These are phyloP conservation scores for Evansstolkia leycettana DNA, from an alignment of 495 filamentous ascomycete species.

Conservation along the genomic window DNA sequence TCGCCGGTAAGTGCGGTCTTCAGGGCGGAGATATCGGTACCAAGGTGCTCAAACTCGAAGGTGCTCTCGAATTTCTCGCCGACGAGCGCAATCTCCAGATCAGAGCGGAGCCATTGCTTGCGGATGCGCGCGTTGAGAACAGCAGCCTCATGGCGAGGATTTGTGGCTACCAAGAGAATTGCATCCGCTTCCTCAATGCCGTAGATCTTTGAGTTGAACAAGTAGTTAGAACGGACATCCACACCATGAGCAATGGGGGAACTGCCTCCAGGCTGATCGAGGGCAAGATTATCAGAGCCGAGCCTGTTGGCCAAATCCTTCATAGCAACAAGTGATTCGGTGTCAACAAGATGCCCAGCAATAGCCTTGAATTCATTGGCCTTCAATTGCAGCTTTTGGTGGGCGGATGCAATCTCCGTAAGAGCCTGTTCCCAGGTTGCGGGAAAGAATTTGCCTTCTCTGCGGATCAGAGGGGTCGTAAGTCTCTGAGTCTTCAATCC, in stretches of 20 bases:
- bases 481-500: slow-evolving; percentile 91
- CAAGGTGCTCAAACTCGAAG: slow-evolving; percentile 86
- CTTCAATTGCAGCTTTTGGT: slow-evolving; percentile 61
- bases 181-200: slow-evolving; percentile 89
- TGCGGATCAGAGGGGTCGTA: slow-evolving; percentile 81
- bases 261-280: slow-evolving; percentile 78
- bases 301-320: slow-evolving; percentile 95
- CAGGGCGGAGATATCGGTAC: slow-evolving; percentile 58
- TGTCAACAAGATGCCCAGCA: slow-evolving; percentile 80
- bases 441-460: slow-evolving; percentile 77
- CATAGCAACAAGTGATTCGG: slow-evolving; percentile 86
- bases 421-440: slow-evolving; percentile 91
- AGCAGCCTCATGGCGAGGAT: slow-evolving; percentile 87
- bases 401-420: slow-evolving; percentile 67
- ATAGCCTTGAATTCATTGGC: slow-evolving; percentile 93
- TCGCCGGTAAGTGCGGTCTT: slow-evolving; percentile 75
- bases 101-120: slow-evolving; percentile 94
- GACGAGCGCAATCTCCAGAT: slow-evolving; percentile 84
- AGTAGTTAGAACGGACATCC: slow-evolving; percentile 86
- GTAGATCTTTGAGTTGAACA: slow-evolving; percentile 89
- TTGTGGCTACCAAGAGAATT: slow-evolving; percentile 86
- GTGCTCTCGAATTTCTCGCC: slow-evolving; percentile 86
- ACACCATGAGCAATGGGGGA: slow-evolving; percentile 83
- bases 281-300: slow-evolving; percentile 86
- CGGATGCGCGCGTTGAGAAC: slow-evolving; percentile 91